A percentile compares a stretch with the other conserved stretches of the same genome.
These are phyloP conservation scores for Salix koriyanagi DNA, from an alignment of 345 rosid species.

Conservation along the genomic window DNA sequence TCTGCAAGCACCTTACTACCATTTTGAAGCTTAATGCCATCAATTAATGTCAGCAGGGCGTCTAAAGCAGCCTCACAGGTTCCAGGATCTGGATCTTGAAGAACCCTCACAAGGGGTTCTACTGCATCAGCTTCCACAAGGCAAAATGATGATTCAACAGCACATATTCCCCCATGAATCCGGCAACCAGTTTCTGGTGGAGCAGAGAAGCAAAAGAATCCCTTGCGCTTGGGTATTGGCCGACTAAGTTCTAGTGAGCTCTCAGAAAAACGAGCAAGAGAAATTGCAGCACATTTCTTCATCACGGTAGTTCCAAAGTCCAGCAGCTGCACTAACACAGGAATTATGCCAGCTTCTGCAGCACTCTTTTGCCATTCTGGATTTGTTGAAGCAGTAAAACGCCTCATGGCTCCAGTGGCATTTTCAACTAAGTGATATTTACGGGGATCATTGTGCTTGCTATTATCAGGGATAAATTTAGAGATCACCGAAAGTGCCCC, in stretches of 20 bases:
- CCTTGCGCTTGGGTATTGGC: constrained; percentile 28
- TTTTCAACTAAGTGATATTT: constrained; percentile 39
- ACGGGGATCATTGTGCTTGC: constrained; percentile 31
- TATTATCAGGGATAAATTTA: constrained; percentile 14
- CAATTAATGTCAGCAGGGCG: constrained; percentile 56
- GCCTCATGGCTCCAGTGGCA: constrained; percentile 49
- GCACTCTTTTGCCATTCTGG: constrained; percentile 49
- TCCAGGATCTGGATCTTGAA: constrained; percentile 43
- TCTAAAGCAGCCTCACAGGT: constrained; percentile 56
- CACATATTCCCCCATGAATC: constrained; percentile 57
- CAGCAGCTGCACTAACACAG: constrained; percentile 45
- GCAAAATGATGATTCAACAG: constrained; percentile 57
- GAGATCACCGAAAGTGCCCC: constrained; percentile 34
- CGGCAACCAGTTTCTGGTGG: constrained; percentile 41
- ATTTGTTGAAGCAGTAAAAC: constrained; percentile 43
- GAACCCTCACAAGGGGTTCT: constrained; percentile 44
- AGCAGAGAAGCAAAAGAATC: constrained; percentile 47
- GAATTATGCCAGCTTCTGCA: constrained; percentile 52
- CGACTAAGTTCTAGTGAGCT: constrained; percentile 41
- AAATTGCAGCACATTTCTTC: constrained; percentile 44
- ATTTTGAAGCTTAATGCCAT: constrained; percentile 43
- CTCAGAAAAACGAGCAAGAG: constrained; percentile 46
- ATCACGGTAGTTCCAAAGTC: constrained; percentile 42
- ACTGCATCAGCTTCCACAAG: constrained; percentile 61
- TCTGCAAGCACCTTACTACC: constrained; percentile 58